phyloP scores from a whole-genome alignment of 306 rosid genomes.

The Crotalaria pallida region DNA sequence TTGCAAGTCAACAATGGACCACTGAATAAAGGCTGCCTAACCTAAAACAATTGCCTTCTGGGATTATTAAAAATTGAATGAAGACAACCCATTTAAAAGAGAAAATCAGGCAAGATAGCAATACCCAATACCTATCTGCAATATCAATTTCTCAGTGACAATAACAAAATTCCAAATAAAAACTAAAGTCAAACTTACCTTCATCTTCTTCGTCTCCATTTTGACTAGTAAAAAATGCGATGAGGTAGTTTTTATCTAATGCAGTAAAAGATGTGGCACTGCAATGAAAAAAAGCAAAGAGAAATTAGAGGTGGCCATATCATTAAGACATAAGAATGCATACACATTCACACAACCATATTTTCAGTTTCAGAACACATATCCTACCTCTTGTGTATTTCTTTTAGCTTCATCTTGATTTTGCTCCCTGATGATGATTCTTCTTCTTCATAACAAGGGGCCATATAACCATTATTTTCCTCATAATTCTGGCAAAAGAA shows the following conservation, averaged over 20 bases:
- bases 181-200: conserved; percentile 46
- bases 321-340: background rate
- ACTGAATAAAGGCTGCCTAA: too few species aligned
- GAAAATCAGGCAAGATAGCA: background rate
- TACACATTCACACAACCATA: background rate
- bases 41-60: background rate
- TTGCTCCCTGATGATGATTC: conserved; percentile 79
- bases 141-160: conserved; percentile 8
- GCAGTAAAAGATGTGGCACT: conserved; percentile 87
- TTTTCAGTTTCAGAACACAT: conserved; percentile 4
- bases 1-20: background rate
- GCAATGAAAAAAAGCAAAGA: conserved; percentile 30
- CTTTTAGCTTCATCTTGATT: conserved; percentile 91
- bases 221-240: conserved; percentile 94
- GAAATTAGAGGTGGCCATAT: conserved; percentile 1
- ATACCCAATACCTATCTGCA: background rate
- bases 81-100: background rate
- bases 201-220: conserved; percentile 79
- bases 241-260: conserved; percentile 82
- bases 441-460: conserved; percentile 72
- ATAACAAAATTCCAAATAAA: background rate
- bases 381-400: conserved; percentile 76
- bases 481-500: conserved; percentile 40
- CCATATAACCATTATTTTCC: conserved; percentile 59
- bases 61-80: background rate